Evolutionary conservation across 2,329 filamentous ascomycete species (phyloP).

Genomic region (Exophiala calicioides): DNA sequence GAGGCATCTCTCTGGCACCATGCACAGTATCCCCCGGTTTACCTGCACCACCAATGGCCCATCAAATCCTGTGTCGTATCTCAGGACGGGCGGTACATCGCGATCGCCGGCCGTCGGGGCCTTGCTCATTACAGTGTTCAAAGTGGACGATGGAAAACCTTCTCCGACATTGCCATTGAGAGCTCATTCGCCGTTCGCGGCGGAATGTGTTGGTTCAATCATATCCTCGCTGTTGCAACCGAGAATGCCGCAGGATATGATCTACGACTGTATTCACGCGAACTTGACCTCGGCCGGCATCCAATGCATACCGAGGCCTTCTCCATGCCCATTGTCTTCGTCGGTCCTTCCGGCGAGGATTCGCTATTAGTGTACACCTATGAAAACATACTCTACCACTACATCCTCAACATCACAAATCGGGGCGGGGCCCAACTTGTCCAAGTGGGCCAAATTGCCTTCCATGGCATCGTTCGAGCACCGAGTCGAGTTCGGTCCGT

Average conservation of each 20-base stretch:
- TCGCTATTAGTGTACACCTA: constrained; percentile 96
- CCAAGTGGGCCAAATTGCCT: constrained; percentile 96
- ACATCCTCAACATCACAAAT: constrained; percentile 73
- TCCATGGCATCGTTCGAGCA: constrained; percentile 92
- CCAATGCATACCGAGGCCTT: constrained; percentile 76
- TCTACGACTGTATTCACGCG: constrained; percentile 89
- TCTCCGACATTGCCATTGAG: constrained; percentile 76
- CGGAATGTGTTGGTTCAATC: constrained; percentile 98
- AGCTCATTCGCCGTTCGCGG: constrained; percentile 90
- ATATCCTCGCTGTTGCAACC: constrained; percentile 90
- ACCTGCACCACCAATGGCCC: constrained; percentile 91
- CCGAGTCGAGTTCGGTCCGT: constrained; percentile 88
- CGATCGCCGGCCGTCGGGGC: constrained; percentile 89
- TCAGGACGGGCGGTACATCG: constrained; percentile 88
- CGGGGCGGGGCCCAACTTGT: constrained; percentile 75
- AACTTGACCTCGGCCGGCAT: constrained; percentile 72
- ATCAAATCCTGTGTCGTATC: constrained; percentile 86
- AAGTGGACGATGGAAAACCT: constrained; percentile 94
- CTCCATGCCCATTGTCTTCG: constrained; percentile 82
- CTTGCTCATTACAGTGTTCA: constrained; percentile 94
- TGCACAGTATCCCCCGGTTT: constrained; percentile 77
- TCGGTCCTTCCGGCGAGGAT: constrained; percentile 87
- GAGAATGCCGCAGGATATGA: constrained; percentile 81
- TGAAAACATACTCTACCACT: constrained; percentile 94
- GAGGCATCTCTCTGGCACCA: constrained; percentile 96